Base-by-base conservation (phyloP, 768 basidiomycete genomes). In the Russula earlei region DNA sequence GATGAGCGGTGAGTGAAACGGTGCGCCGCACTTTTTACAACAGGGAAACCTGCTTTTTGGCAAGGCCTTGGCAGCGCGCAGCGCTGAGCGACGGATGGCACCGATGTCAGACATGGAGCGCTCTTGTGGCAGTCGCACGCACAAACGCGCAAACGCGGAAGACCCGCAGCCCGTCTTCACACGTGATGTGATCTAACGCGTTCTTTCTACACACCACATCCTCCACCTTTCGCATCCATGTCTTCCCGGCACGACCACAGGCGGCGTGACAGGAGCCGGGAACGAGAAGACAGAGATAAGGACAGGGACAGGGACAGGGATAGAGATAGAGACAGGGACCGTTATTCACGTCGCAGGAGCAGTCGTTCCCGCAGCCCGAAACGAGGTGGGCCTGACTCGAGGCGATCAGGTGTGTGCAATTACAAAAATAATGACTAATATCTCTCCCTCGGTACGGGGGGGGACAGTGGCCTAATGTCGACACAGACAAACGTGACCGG, bases 171-270 rank as follows among this genome's bases (percentile, higher is more conserved):
- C 19, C 2, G 15, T 7, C 37, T 22, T 20, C 9, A 36, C 57
- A 58, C 57, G 57, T 54, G 52, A 58, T 53, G 56, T 58, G 57
- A 58, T 58, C 52, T 25, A 2, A 45, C 51, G 41, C 41, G 31
- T 45, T 41, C 40, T 27, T 15, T 20, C 19, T 31, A 27, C 14
- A 6, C 19, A 17, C 15, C 8, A 19, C 11, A 37, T 29, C 45
- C 17, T 31, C 11, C 31, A 15, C 15, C 14, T 25, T 24, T n/a
- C 43, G n/a, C n/a, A 50, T 29, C 37, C 24, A 70, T 70, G 69
- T 70, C 69, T 42, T 68, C 69, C 1, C 66, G 69, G 17, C 57
- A 66, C 63, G 69, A 69, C 49, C 61, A 66, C 55, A 59, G 65
- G 31, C 59, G 67, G 22, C 64, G 67, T 10, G 70, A 70, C 27